phyloP scores from a whole-genome alignment of 1,139 yeast genomes.

The Hyphopichia burtonii region DNA sequence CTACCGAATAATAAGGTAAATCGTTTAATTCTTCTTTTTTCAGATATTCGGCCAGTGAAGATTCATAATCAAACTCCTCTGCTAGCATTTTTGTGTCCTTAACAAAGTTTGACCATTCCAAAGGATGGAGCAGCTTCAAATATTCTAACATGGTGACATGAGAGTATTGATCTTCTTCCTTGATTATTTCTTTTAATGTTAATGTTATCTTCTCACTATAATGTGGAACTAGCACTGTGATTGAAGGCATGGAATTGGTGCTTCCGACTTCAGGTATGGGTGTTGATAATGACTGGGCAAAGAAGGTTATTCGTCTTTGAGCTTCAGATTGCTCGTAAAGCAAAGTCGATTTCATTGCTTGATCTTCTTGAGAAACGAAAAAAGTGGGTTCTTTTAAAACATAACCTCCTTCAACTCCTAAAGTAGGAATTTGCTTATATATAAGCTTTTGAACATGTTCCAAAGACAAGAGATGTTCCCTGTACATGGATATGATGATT shows the following conservation, averaged over 20 bases:
- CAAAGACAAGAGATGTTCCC: constrained; percentile 52
- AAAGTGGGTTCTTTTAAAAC: constrained; percentile 46
- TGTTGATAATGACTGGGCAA: constrained; percentile 54
- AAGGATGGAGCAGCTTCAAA: constrained; percentile 48
- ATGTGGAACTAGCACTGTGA: constrained; percentile 53
- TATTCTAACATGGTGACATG: constrained; percentile 52
- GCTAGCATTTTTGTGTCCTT: constrained; percentile 49
- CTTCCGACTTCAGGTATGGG: constrained; percentile 51
- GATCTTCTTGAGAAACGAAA: constrained; percentile 53
- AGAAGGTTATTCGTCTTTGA: constrained; percentile 50
- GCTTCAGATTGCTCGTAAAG: constrained; percentile 45
- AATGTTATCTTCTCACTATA: constrained; percentile 50
- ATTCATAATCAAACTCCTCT: constrained; percentile 39
- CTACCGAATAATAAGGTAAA: constrained; percentile 47
- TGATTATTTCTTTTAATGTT: constrained; percentile 47
- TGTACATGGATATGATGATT: constrained; percentile 53
- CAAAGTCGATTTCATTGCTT: constrained; percentile 30
- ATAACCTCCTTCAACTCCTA: constrained; percentile 23
- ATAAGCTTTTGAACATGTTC: constrained; percentile 50
- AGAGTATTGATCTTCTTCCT: constrained; percentile 48
- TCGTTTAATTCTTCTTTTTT: constrained; percentile 28
- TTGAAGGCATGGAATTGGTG: constrained; percentile 46
- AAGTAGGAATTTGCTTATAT: constrained; percentile 33
- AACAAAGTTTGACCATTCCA: constrained; percentile 53
- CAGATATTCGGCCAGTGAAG: constrained; percentile 21